A percentile compares a stretch with the other conserved stretches of the same genome.
These are phyloP conservation scores for Hypoxylon sp. DNA, from an alignment of 2,329 filamentous ascomycete genomes.

Conservation along the genomic window DNA sequence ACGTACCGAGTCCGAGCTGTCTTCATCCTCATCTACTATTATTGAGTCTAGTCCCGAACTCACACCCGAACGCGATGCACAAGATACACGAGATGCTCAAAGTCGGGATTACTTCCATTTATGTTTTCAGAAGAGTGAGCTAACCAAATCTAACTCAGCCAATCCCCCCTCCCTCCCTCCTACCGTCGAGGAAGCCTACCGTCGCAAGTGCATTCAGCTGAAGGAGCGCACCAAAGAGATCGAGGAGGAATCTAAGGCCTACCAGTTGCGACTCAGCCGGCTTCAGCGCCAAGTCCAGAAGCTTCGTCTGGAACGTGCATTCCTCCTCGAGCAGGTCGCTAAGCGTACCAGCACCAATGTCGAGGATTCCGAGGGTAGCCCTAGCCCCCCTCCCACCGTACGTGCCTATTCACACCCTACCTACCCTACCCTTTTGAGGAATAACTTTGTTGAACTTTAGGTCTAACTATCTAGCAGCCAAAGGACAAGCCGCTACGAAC, in stretches of 20 bases:
- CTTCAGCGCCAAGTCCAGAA: constrained; percentile 89
- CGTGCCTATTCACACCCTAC: constrained; percentile 43
- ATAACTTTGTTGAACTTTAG: constrained; percentile 27
- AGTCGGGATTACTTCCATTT: too few species aligned
- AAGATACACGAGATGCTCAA: too few species aligned
- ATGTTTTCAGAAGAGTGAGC: constrained; percentile 45
- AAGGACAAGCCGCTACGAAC: constrained; percentile 80
- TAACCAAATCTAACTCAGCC: constrained; percentile 47
- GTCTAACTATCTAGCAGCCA: constrained; percentile 59
- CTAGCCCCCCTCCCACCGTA: constrained; percentile 82
- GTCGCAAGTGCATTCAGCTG: constrained; percentile 93
- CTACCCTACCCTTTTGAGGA: too few species aligned
- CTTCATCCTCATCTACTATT: too few species aligned
- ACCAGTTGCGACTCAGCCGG: constrained; percentile 78
- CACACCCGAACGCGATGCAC: too few species aligned
- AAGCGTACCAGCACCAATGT: constrained; percentile 78
- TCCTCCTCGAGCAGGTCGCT: constrained; percentile 75
- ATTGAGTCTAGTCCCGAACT: too few species aligned
- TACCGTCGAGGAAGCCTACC: constrained; percentile 94
- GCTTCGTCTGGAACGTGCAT: constrained; percentile 84
- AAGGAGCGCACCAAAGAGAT: constrained; percentile 92
- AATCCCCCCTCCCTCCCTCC: constrained; percentile 75
- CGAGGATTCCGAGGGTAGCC: constrained; percentile 81
- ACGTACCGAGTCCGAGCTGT: too few species aligned
- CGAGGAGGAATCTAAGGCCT: constrained; percentile 88